A percentile compares a stretch with the other conserved stretches of the same genome.
Conservation (phyloP, 768 basidiomycete species). For the Tricholoma bakamatsutake region DNA sequence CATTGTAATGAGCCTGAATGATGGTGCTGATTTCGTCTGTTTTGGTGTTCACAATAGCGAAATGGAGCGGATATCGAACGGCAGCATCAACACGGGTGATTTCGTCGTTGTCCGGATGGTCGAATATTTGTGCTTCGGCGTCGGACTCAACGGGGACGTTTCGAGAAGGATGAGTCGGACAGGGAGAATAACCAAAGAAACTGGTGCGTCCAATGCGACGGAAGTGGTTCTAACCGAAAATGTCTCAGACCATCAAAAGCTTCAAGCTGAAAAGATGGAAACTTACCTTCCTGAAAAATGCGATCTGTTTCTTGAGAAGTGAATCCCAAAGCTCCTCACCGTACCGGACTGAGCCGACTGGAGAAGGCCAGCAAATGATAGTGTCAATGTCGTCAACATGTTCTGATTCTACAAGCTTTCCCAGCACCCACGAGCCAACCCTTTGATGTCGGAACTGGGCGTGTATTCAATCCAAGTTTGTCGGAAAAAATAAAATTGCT, state of each 20-base stretch:
- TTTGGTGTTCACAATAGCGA: not conserved
- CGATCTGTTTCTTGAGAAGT: conserved; percentile 2
- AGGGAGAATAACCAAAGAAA: conserved; percentile 18
- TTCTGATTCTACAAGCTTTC: conserved; percentile 13
- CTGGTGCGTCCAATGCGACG: conserved; percentile 21
- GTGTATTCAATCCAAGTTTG: not conserved
- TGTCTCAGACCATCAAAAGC: not conserved
- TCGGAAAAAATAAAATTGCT: not conserved
- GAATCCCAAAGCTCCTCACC: not conserved
- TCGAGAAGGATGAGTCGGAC: conserved; percentile 18
- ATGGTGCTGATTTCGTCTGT: not conserved
- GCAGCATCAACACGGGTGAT: not conserved
- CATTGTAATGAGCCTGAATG: not conserved
- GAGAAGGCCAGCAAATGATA: conserved; percentile 22
- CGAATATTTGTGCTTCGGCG: not conserved
- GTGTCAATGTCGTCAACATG: conserved; percentile 12
- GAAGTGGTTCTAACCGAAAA: conserved; percentile 16
- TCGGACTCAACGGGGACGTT: conserved; percentile 1
- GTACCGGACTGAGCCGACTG: not conserved
- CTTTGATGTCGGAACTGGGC: conserved; percentile 12
- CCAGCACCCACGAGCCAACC: conserved; percentile 18
- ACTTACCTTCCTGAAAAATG: conserved; percentile 7
- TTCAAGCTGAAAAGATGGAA: not conserved
- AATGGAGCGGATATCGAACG: not conserved
- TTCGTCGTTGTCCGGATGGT: not conserved